These are phyloP conservation scores for Trichoderma atroviride DNA, from an alignment of 2,329 filamentous ascomycete genomes.

Conservation along the genomic window DNA sequence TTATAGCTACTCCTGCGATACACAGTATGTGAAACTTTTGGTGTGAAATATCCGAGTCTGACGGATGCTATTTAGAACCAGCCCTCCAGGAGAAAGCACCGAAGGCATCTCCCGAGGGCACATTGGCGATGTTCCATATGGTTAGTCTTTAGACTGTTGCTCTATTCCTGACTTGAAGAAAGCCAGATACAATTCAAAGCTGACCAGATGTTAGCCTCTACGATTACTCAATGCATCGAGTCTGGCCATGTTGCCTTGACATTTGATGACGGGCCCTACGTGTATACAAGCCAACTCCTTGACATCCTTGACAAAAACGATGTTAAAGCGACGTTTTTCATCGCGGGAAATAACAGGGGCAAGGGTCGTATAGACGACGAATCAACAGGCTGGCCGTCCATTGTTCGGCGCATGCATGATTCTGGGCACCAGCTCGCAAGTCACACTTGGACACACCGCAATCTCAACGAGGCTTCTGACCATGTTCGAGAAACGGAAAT, in stretches of 20 bases:
- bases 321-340: constrained; percentile 47
- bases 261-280: constrained; percentile 51
- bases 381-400: constrained; percentile 38
- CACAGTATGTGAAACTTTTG: constrained; percentile 40
- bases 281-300: constrained; percentile 47
- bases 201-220: constrained; percentile 33
- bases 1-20: constrained; percentile 46
- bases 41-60: not conserved
- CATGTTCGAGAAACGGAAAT: constrained; percentile 44
- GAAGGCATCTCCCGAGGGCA: constrained; percentile 37
- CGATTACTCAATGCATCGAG: constrained; percentile 42
- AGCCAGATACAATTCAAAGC: not conserved
- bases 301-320: constrained; percentile 39
- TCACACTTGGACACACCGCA: constrained; percentile 52
- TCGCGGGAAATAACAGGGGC: constrained; percentile 46
- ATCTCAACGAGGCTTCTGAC: constrained; percentile 44
- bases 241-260: constrained; percentile 48
- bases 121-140: constrained; percentile 44
- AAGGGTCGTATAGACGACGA: constrained; percentile 47
- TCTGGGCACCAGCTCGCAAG: constrained; percentile 51
- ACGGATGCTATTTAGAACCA: constrained; percentile 32
- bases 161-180: not conserved
- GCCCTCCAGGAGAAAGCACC: constrained; percentile 39
- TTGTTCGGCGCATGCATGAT: constrained; percentile 46
- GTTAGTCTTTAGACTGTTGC: constrained; percentile 32